Base-by-base conservation (phyloP, 441 rosid genomes). In the Capsella rubella region DNA sequence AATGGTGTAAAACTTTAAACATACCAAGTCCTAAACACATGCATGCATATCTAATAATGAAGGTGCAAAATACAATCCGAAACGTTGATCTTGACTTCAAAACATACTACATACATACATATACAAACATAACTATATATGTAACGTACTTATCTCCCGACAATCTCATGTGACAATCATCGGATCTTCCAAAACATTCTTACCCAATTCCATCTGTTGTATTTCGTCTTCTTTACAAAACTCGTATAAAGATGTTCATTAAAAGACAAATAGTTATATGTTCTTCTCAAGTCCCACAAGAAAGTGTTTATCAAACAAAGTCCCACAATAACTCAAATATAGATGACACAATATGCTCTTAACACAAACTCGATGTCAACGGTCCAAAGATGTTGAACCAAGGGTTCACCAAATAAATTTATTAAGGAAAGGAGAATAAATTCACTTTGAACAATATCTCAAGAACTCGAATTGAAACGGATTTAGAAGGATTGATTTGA, bases 111-210 rank as follows among this genome's bases (percentile, higher is more conserved):
- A 49, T 66, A 56, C 32, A 45, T 27, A 58, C 40, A 65, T 12
- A 47, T 47, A 64, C 65, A 55, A 9, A 18, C 45, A 54, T 15
- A 40, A 34, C 1, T 21, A 21, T 1, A 37, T 43, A 65, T 27
- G 56, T 35, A 9, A 64, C 14, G 21, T 73, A 58, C 9, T 47
- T 28, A 66, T 74, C 62, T 40, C 39, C 63, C 68, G 73, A 74
- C 67, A 74, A 39, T 35, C 37, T 66, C 72, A 74, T 68, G 69
- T 67, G 79, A 64, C 51, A 61, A 53, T 75, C 59, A 43, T 50
- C 57, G 42, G 45, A 69, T 69, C 69, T n/a, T 58, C 58, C 64
- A 54, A 52, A 75, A 75, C 61, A 68, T 60, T 75, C 58, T 65
- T 28, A 57, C 59, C 25, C 27, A 37, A 37, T 65, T 73, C 52